Percentiles rank a stretch among this genome's conserved stretches.
Evolutionary conservation across 2,329 filamentous ascomycete genomes (phyloP).

Genomic region (Seiridium cupressi): DNA sequence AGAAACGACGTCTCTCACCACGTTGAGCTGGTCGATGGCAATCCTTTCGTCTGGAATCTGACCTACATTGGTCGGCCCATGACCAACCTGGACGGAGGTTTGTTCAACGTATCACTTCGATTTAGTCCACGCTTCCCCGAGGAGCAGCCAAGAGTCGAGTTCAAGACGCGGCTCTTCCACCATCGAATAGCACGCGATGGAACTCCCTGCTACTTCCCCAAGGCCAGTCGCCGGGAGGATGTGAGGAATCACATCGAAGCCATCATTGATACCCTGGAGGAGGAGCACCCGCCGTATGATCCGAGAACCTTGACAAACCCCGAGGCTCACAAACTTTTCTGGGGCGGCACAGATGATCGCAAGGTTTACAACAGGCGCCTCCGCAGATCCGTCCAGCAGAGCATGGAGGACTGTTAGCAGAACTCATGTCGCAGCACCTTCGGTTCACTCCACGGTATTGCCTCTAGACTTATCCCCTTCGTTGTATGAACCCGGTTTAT

Average conservation of each 20-base stretch:
- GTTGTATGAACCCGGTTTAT: neutral
- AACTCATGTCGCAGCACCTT: neutral
- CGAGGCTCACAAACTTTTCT: conserved; percentile 82
- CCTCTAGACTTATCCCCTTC: neutral
- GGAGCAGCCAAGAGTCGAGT: conserved; percentile 79
- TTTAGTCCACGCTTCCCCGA: conserved; percentile 85
- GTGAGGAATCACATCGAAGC: conserved; percentile 80
- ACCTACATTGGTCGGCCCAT: conserved; percentile 90
- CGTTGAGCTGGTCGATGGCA: conserved; percentile 72
- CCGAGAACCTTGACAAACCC: conserved; percentile 83
- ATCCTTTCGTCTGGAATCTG: conserved; percentile 86
- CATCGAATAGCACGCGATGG: conserved; percentile 80
- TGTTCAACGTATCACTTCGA: conserved; percentile 77
- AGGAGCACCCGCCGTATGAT: conserved; percentile 85
- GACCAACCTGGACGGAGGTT: conserved; percentile 88
- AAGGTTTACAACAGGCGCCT: conserved; percentile 82
- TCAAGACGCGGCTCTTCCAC: conserved; percentile 83
- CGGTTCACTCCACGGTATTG: neutral
- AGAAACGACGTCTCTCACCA: conserved; percentile 70
- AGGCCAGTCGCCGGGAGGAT: conserved; percentile 63
- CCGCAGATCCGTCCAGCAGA: conserved; percentile 72
- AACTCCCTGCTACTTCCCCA: conserved; percentile 77
- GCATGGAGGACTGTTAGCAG: conserved; percentile 50
- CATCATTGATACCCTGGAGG: conserved; percentile 79
- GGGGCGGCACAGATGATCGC: conserved; percentile 76